Conservation (phyloP, 805 yeast species). For the Tetrapisispora nanseiensis region DNA sequence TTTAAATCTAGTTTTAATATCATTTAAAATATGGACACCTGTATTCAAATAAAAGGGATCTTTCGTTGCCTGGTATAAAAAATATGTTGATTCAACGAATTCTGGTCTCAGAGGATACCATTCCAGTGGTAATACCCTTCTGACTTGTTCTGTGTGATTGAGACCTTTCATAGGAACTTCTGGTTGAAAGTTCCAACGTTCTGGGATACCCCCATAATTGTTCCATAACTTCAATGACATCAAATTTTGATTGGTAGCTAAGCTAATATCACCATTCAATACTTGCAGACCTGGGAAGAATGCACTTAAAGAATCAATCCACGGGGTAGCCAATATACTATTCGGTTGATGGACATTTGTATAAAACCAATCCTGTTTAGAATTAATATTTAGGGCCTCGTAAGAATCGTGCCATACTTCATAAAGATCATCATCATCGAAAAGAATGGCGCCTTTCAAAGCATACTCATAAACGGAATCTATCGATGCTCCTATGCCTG, state of each 20-base stretch:
- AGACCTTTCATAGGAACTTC: neutral
- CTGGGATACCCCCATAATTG: slow-evolving; percentile 73
- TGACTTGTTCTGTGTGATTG: neutral
- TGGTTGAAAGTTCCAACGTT: slow-evolving; percentile 56
- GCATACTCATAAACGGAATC: slow-evolving; percentile 90
- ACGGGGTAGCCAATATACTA: slow-evolving; percentile 43
- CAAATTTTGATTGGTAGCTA: slow-evolving; percentile 53
- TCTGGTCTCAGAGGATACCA: slow-evolving; percentile 95
- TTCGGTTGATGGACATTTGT: slow-evolving; percentile 44
- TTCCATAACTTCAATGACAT: slow-evolving; percentile 71
- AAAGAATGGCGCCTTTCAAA: slow-evolving; percentile 62
- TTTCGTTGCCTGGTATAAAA: slow-evolving; percentile 68
- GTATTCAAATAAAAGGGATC: slow-evolving; percentile 77
- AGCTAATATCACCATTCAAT: slow-evolving; percentile 59
- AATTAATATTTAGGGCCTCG: slow-evolving; percentile 45
- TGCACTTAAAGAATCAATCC: slow-evolving; percentile 84
- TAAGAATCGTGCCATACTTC: slow-evolving; percentile 55
- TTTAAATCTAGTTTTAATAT: slow-evolving; percentile 42
- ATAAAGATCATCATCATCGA: slow-evolving; percentile 45
- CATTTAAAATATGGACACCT: slow-evolving; percentile 55
- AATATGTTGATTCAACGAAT: slow-evolving; percentile 80
- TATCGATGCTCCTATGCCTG: slow-evolving; percentile 85
- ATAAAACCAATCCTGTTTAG: slow-evolving; percentile 43
- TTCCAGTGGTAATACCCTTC: slow-evolving; percentile 37
- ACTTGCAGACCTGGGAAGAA: slow-evolving; percentile 85